These are phyloP conservation scores for Barnettozyma vustinii DNA, from an alignment of 805 yeast genomes.

Conservation along the genomic window DNA sequence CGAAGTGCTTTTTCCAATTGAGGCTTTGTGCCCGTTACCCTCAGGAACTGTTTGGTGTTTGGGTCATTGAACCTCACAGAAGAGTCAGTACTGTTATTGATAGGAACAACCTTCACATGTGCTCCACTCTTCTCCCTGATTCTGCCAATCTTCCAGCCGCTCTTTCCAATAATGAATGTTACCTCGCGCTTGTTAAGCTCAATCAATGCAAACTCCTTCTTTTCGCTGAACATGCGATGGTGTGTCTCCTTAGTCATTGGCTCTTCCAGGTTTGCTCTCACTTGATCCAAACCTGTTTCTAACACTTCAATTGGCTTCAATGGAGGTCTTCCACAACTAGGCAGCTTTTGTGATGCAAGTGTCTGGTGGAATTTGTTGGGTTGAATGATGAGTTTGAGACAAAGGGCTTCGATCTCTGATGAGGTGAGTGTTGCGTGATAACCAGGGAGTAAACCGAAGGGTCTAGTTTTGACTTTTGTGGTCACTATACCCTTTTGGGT, in stretches of 20 bases:
- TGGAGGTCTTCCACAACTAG: not conserved
- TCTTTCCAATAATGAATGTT: conserved; percentile 37
- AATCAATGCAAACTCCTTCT: conserved; percentile 7
- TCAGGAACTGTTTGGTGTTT: conserved; percentile 25
- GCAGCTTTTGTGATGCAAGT: not conserved
- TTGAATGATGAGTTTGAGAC: not conserved
- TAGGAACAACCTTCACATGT: conserved; percentile 34
- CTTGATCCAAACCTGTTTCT: not conserved
- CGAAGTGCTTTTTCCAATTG: conserved; percentile 25
- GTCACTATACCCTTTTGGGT: not conserved
- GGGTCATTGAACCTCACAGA: conserved; percentile 4
- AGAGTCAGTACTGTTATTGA: conserved; percentile 18
- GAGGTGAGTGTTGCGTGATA: not conserved
- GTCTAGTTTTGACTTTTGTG: not conserved
- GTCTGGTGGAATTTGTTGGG: not conserved
- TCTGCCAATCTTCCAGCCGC: conserved; percentile 34
- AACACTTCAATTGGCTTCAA: not conserved
- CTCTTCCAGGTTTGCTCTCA: not conserved
- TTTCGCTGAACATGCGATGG: not conserved
- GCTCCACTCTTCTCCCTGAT: conserved; percentile 33
- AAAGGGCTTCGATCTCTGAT: not conserved
- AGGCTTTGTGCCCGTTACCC: conserved; percentile 26
- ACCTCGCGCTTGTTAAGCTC: conserved; percentile 30
- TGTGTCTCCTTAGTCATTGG: not conserved
- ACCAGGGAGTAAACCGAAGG: conserved; percentile 3